phyloP scores from a whole-genome alignment of 2,329 filamentous ascomycete genomes.

The Epicoccum nigrum region DNA sequence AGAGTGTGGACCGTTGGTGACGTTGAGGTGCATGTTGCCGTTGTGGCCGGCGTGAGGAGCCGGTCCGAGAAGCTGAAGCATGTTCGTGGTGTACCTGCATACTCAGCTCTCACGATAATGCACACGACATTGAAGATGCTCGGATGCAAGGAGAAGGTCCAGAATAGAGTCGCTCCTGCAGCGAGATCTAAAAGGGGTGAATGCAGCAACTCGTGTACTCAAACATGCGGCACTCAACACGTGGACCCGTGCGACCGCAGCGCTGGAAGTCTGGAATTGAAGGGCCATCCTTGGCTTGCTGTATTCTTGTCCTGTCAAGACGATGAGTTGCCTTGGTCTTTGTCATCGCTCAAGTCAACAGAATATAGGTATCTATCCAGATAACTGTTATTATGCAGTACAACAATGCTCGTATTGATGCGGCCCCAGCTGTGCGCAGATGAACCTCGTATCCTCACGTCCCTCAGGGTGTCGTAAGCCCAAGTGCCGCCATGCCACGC shows the following conservation, averaged over 20 bases:
- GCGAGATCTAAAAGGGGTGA: neutral
- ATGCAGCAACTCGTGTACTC: conserved; percentile 10
- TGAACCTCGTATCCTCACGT: conserved; percentile 11
- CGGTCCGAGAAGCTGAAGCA: conserved; percentile 4
- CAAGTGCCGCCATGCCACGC: conserved; percentile 12
- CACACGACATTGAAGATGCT: neutral
- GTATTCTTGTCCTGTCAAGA: neutral
- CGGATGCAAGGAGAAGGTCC: neutral
- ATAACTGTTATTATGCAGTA: no score
- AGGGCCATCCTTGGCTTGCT: conserved; percentile 2
- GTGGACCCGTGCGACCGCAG: conserved; percentile 10
- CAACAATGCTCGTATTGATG: neutral
- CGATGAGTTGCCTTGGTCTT: neutral
- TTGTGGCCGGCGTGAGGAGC: conserved; percentile 5
- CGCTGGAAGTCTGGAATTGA: conserved; percentile 8
- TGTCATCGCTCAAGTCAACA: conserved; percentile 5
- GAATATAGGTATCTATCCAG: neutral
- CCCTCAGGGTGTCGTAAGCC: conserved; percentile 10
- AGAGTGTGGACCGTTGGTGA: conserved; percentile 9
- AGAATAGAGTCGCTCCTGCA: conserved; percentile 8
- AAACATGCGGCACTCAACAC: conserved; percentile 17
- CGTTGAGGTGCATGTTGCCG: conserved; percentile 4
- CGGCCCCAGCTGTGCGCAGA: conserved; percentile 11
- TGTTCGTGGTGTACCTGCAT: neutral
- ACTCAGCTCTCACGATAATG: conserved; percentile 1